Evolutionary conservation across 495 filamentous ascomycete genomes (phyloP).

Genomic region (Xylaria grammica): DNA sequence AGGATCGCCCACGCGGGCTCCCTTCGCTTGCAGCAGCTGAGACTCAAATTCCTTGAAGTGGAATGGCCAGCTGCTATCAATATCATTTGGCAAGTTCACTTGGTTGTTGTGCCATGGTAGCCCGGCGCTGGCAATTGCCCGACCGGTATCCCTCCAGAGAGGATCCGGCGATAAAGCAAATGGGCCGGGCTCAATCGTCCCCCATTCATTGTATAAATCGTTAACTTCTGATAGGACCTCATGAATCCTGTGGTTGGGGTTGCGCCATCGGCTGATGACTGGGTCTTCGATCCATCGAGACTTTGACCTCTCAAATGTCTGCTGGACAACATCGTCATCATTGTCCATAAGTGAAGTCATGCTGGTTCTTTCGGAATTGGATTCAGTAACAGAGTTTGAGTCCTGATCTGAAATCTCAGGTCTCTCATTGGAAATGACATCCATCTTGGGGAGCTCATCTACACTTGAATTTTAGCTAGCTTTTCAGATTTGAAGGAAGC

Average conservation of each 20-base stretch:
- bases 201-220: not conserved
- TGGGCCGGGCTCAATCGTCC: not conserved
- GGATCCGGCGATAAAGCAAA: not conserved
- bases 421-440: too few species aligned
- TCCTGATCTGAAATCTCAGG: too few species aligned
- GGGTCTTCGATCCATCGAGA: constrained; percentile 3
- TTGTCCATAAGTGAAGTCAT: too few species aligned
- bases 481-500: too few species aligned
- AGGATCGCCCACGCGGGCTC: not conserved
- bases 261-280: not conserved
- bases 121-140: not conserved
- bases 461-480: too few species aligned
- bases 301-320: constrained; percentile 21
- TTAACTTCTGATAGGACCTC: not conserved
- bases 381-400: too few species aligned
- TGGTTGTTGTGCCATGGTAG: constrained; percentile 11
- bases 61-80: constrained; percentile 1
- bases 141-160: not conserved
- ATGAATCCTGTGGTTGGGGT: not conserved
- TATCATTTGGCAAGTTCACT: not conserved
- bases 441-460: too few species aligned
- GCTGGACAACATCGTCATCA: too few species aligned
- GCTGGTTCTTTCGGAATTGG: too few species aligned
- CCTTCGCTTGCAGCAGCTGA: not conserved
- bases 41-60: constrained; percentile 1